phyloP scores from a whole-genome alignment of 2,329 filamentous ascomycete species.

The Alternaria consortialis region DNA sequence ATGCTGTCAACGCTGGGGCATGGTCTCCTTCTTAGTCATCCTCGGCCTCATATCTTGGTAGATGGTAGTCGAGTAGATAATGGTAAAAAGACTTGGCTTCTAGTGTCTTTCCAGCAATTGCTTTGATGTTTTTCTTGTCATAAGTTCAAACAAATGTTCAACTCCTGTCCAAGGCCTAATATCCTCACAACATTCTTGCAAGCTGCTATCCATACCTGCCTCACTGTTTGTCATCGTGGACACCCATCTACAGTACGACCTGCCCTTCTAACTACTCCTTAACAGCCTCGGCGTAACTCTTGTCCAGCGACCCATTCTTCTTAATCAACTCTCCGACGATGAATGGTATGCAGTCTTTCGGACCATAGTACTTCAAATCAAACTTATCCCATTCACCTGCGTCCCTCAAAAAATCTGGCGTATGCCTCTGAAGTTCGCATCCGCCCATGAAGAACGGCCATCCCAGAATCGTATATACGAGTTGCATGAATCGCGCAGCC shows the following conservation, averaged over 20 bases:
- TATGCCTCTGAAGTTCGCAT: slow-evolving; percentile 62
- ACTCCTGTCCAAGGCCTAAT: not conserved
- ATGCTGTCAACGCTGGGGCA: not conserved
- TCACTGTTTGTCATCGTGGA: not conserved
- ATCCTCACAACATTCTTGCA: not conserved
- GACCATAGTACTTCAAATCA: slow-evolving; percentile 54
- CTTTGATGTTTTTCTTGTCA: not conserved
- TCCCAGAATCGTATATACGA: slow-evolving; percentile 55
- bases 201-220: not conserved
- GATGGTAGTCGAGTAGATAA: not conserved
- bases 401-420: slow-evolving; percentile 53
- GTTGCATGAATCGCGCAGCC: slow-evolving; percentile 57
- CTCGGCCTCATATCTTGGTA: slow-evolving; percentile 13
- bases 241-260: not conserved
- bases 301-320: slow-evolving; percentile 28
- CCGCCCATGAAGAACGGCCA: slow-evolving; percentile 64
- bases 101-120: not conserved
- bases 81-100: not conserved
- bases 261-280: slow-evolving; percentile 17
- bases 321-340: slow-evolving; percentile 51
- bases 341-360: slow-evolving; percentile 43
- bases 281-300: slow-evolving; percentile 32
- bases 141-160: not conserved
- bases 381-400: slow-evolving; percentile 61
- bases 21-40: not conserved